Evolutionary conservation across 2,329 filamentous ascomycete species (phyloP), one percentile per base, ranked within the genome.

Genomic region (Ophiobolus disseminans): DNA sequence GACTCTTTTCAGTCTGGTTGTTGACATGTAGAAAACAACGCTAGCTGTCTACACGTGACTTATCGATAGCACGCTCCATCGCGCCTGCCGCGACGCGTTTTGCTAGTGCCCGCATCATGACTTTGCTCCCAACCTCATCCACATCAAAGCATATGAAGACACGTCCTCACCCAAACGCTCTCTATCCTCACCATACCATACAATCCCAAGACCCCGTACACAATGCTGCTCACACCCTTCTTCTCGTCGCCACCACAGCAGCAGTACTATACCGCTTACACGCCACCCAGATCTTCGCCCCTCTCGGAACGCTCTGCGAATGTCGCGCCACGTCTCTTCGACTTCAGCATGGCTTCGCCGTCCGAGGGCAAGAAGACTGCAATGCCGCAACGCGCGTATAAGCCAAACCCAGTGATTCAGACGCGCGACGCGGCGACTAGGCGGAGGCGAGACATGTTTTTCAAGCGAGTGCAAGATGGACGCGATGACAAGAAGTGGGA

Each of bases 361-460:
- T 19, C 58, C 5, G 50, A 28, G 13, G 55, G 58, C 5, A 62
- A 66, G 36, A 62, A 60, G 26, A 26, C 43, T 0, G 22, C 53
- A 6, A 51, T 54, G 13, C 41, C 58, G 1, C 64, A 71, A 39
- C 69, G 69, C 37, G 76, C 78, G 11, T 74, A 79, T 44, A 87
- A 87, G 51, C 78, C 80, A 26, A 90, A 88, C 53, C 88, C 86
- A 0, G 62, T 88, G 5, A 73, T 86, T 14, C 81, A 82, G 56
- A 81, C 75, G 51, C 79, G 83, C 40, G 75, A 91, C 65, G 83
- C 83, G 14, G 78, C 79, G 0, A 83, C 85, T 45, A 86, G 90
- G 65, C 78, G 81, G 44, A 77, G 89, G 48, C 78, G 89, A 37
- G 82, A 82, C 23, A 76, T 88, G 46, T 93, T 93, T 61, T 74